Evolutionary conservation across 2,329 filamentous ascomycete genomes (phyloP).

Genomic region (Onygenales sp.): DNA sequence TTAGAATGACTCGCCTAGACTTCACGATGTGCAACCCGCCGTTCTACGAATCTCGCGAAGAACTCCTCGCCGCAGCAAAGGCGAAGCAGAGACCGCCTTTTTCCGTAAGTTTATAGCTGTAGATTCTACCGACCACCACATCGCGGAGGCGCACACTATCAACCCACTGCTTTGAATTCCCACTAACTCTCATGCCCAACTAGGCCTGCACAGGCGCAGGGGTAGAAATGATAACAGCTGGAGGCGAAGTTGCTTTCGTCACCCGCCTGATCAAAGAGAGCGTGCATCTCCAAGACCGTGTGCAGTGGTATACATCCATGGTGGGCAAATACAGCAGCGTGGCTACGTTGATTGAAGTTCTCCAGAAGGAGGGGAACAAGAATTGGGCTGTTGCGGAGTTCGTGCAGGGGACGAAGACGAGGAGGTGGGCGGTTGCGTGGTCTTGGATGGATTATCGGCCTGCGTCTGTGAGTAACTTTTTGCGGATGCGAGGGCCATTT

Average conservation of each 20-base stretch:
- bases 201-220: conserved; percentile 60
- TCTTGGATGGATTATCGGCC: conserved; percentile 65
- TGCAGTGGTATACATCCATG: conserved; percentile 89
- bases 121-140: neutral
- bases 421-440: conserved; percentile 83
- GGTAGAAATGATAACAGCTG: conserved; percentile 74
- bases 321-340: conserved; percentile 71
- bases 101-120: conserved; percentile 44
- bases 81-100: conserved; percentile 59
- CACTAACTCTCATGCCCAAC: neutral
- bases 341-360: conserved; percentile 49
- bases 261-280: conserved; percentile 62
- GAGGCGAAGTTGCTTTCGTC: conserved; percentile 71
- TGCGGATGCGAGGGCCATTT: conserved; percentile 14
- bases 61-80: conserved; percentile 56
- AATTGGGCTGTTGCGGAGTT: conserved; percentile 82
- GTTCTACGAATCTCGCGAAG: conserved; percentile 69
- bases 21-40: conserved; percentile 94
- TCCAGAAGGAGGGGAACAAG: conserved; percentile 47
- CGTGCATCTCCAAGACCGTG: conserved; percentile 45
- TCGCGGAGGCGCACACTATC: neutral
- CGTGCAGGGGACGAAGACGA: conserved; percentile 66
- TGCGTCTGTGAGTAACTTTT: conserved; percentile 30
- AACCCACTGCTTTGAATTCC: neutral
- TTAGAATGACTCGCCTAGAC: conserved; percentile 44